phyloP scores from a whole-genome alignment of 2,329 filamentous ascomycete species.

The Phyllosticta citribraziliensis region DNA sequence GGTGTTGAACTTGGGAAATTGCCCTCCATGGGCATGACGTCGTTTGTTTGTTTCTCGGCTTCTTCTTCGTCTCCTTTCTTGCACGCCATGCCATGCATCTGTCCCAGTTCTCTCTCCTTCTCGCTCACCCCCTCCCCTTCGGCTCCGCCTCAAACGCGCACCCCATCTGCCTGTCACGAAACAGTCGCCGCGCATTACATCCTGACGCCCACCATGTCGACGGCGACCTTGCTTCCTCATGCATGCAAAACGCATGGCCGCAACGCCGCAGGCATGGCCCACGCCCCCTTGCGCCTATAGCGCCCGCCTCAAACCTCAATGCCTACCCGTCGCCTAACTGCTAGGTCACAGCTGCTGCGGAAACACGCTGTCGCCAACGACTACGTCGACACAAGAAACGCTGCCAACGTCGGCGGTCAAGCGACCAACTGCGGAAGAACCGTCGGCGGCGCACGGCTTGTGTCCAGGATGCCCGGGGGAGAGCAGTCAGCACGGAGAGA shows the following conservation, averaged over 20 bases:
- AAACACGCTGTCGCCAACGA: not conserved
- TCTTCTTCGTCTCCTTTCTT: not conserved
- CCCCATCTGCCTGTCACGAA: not conserved
- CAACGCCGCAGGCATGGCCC: not conserved
- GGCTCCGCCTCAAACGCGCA: not conserved
- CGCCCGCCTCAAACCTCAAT: not conserved
- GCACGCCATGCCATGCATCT: too few relatives aligned
- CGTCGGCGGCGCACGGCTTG: too few relatives aligned
- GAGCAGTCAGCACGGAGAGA: not conserved
- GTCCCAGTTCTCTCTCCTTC: not conserved
- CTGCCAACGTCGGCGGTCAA: not conserved
- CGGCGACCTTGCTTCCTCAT: not conserved
- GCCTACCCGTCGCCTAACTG: not conserved
- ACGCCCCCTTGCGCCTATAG: not conserved
- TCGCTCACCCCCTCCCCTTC: not conserved
- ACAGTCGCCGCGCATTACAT: not conserved
- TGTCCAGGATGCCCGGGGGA: too few relatives aligned
- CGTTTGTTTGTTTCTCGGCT: not conserved
- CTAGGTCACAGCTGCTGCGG: not conserved
- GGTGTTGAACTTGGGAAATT: not conserved
- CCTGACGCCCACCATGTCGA: not conserved
- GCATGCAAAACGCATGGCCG: not conserved
- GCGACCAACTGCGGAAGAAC: not conserved
- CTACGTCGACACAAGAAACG: not conserved
- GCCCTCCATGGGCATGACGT: not conserved